Percentiles rank a stretch among this genome's conserved stretches.
phyloP scores from a whole-genome alignment of 805 yeast genomes.

The Starmerella roubikii region DNA sequence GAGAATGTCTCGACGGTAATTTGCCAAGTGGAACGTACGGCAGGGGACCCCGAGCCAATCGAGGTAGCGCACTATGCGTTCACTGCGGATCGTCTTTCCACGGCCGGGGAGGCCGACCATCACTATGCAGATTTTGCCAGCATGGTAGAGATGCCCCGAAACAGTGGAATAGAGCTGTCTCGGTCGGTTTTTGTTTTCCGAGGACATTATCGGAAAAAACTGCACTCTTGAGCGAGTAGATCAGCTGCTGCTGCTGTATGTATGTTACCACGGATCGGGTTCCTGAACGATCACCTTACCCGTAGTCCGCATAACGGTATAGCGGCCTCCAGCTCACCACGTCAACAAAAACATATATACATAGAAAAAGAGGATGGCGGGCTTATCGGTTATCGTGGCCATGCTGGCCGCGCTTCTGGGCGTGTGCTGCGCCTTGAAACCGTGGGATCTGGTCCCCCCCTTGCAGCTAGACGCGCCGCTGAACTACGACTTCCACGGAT shows the following conservation, averaged over 20 bases:
- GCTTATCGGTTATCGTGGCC: no score
- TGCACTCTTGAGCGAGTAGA: no score
- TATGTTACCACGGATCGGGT: no score
- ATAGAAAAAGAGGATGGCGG: no score
- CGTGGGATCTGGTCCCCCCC: constrained; percentile 13
- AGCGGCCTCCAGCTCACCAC: no score
- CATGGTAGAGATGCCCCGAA: constrained; percentile 84
- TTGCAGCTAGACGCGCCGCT: constrained; percentile 11
- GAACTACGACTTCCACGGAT: constrained; percentile 21
- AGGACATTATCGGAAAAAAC: no score
- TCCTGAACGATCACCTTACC: no score
- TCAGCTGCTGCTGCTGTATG: no score
- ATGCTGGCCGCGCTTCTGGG: no score
- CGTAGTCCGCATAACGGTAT: no score
- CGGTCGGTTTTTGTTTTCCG: constrained; percentile 33
- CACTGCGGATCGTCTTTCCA: constrained; percentile 88
- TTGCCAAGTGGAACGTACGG: constrained; percentile 82
- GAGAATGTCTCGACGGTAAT: constrained; percentile 53
- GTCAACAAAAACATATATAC: no score
- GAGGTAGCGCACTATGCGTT: constrained; percentile 77
- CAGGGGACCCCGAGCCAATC: constrained; percentile 95
- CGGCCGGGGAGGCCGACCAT: constrained; percentile 91
- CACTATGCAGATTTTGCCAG: constrained; percentile 81
- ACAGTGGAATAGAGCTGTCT: constrained; percentile 80
- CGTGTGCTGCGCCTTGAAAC: background rate